Evolutionary conservation across 179 eudicot genomes (phyloP).

Genomic region (Heliamphora pulchella): DNA sequence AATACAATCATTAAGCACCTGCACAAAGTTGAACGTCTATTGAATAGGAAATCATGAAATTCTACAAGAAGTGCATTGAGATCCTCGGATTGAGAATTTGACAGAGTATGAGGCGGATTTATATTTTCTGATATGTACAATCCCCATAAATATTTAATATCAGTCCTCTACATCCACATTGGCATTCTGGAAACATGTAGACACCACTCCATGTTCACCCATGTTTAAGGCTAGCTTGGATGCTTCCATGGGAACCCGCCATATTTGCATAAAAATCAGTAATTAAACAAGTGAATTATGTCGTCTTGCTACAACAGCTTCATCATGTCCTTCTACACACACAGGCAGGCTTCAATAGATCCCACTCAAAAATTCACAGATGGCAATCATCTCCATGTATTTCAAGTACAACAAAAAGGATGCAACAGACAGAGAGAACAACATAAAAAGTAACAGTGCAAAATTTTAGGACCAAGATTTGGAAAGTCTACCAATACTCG

Average conservation of each 20-base stretch:
- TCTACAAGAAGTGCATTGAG: neutral
- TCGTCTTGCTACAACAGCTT: neutral
- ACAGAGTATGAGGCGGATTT: neutral
- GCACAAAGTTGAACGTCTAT: constrained; percentile 18
- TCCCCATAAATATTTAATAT: neutral
- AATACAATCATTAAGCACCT: constrained; percentile 80
- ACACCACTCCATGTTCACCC: constrained; percentile 8
- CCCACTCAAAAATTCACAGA: neutral
- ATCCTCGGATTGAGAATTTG: too few relatives aligned
- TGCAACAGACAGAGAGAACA: neutral
- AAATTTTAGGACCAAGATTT: too few relatives aligned
- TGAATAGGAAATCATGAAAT: neutral
- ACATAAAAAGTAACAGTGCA: neutral
- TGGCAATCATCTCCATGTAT: neutral
- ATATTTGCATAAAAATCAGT: too few relatives aligned
- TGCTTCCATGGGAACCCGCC: neutral
- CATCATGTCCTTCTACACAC: neutral
- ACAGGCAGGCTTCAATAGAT: neutral
- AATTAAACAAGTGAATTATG: neutral
- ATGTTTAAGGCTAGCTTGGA: neutral
- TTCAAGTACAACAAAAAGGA: neutral
- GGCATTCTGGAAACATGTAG: neutral
- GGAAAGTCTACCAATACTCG: too few relatives aligned
- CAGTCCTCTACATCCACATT: neutral
- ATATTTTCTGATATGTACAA: neutral